Conservation (phyloP, 1,284 basidiomycete species). For the Cystobasidium slooffiae region DNA sequence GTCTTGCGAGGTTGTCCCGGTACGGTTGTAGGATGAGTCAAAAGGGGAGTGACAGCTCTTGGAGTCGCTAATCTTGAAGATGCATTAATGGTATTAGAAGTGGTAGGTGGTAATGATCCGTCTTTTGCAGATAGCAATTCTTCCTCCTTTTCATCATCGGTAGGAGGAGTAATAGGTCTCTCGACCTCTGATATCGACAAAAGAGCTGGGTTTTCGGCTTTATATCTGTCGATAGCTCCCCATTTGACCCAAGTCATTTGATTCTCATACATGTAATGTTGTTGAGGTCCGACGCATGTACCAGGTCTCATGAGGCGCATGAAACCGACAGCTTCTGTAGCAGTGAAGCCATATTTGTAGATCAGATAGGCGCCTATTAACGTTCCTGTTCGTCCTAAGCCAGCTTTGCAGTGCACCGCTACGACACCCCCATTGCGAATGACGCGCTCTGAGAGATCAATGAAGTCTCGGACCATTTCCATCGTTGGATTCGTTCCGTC, state of each 20-base stretch:
- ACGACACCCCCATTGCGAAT: slow-evolving; percentile 63
- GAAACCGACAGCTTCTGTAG: slow-evolving; percentile 93
- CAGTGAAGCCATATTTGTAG: slow-evolving; percentile 99
- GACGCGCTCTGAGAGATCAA: slow-evolving; percentile 77
- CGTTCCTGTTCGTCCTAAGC: slow-evolving; percentile 88
- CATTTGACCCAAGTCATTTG: slow-evolving; percentile 92
- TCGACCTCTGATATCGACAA: slow-evolving; percentile 57
- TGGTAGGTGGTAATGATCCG: slow-evolving; percentile 59
- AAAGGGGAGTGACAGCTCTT: slow-evolving; percentile 69
- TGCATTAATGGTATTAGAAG: not conserved
- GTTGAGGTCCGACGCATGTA: slow-evolving; percentile 57
- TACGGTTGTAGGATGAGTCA: slow-evolving; percentile 49
- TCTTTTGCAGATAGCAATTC: slow-evolving; percentile 74
- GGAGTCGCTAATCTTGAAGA: slow-evolving; percentile 56
- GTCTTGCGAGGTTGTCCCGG: slow-evolving; percentile 70
- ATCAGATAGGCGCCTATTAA: slow-evolving; percentile 96
- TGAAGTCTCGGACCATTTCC: slow-evolving; percentile 88
- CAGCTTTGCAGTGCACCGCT: slow-evolving; percentile 83
- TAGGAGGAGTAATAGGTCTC: slow-evolving; percentile 59
- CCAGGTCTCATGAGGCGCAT: slow-evolving; percentile 97
- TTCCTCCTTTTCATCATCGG: slow-evolving; percentile 65
- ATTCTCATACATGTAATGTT: slow-evolving; percentile 95
- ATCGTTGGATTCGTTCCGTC: slow-evolving; percentile 97
- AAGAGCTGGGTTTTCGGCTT: slow-evolving; percentile 53
- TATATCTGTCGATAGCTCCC: slow-evolving; percentile 73